A percentile compares a stretch with the other conserved stretches of the same genome.
Conservation (phyloP, 2,329 filamentous ascomycete genomes). For the Beauveria scarabaeidicola region DNA sequence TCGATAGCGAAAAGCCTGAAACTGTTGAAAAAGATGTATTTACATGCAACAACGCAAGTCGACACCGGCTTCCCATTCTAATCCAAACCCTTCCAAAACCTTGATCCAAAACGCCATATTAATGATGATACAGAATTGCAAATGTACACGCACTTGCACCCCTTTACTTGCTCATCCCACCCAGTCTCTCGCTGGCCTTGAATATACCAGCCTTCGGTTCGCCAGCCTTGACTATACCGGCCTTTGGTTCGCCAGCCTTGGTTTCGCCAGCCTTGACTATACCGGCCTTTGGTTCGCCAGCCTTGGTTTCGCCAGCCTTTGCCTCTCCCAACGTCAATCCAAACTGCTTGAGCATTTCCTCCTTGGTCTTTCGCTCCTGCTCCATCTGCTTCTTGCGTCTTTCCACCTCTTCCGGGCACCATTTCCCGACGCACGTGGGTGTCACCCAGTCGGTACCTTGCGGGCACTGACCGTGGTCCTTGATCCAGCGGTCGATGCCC, state of each 20-base stretch:
- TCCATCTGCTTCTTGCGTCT: background rate
- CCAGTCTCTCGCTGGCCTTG: no score
- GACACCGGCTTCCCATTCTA: background rate
- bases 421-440: constrained; percentile 18
- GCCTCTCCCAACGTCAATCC: background rate
- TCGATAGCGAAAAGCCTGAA: no score
- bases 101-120: constrained; percentile 4
- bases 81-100: background rate
- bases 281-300: no score
- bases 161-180: no score
- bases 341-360: background rate
- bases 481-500: constrained; percentile 40
- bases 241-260: background rate
- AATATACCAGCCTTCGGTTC: no score
- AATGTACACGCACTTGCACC: no score
- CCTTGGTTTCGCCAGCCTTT: background rate
- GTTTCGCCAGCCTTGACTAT: no score
- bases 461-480: constrained; percentile 33
- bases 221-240: no score
- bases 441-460: constrained; percentile 30
- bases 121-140: background rate
- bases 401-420: background rate
- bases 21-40: no score
- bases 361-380: background rate
- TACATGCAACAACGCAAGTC: no score